Conservation (phyloP, 345 rosid species). For the Eucalyptus victrix region DNA sequence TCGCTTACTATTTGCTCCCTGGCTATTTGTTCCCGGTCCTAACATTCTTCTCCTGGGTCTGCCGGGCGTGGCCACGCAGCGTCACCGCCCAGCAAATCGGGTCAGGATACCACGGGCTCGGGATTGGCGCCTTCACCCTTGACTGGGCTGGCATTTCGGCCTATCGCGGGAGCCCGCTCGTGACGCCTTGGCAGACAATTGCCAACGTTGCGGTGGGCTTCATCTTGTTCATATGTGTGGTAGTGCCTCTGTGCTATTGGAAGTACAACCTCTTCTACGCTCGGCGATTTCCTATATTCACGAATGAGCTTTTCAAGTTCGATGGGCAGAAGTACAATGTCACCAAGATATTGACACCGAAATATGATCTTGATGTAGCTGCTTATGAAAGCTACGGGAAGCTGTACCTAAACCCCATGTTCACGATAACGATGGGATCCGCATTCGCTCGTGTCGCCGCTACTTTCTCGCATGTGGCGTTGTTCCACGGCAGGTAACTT, state of each 20-base stretch:
- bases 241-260: conserved; percentile 88
- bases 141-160: conserved; percentile 97
- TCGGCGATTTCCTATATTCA: conserved; percentile 74
- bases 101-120: conserved; percentile 87
- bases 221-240: conserved; percentile 68
- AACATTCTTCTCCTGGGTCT: conserved; percentile 90
- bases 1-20: conserved; percentile 64
- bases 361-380: conserved; percentile 47
- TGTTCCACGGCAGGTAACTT: conserved; percentile 76
- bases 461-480: conserved; percentile 82
- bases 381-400: conserved; percentile 72
- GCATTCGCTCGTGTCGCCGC: conserved; percentile 89
- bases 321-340: conserved; percentile 64
- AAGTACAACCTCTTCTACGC: conserved; percentile 74
- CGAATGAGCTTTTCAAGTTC: conserved; percentile 65
- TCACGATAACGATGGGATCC: conserved; percentile 77
- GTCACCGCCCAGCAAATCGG: conserved; percentile 95
- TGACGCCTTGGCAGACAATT: conserved; percentile 77
- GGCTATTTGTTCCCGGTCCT: conserved; percentile 73
- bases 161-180: conserved; percentile 84
- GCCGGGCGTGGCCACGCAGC: conserved; percentile 73
- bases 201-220: conserved; percentile 76
- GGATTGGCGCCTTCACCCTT: conserved; percentile 79
- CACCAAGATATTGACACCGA: conserved; percentile 55
- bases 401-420: conserved; percentile 89